Evolutionary conservation across 1,139 yeast genomes (phyloP), one percentile per base, ranked within the genome.

Genomic region (Pichia sp.): DNA sequence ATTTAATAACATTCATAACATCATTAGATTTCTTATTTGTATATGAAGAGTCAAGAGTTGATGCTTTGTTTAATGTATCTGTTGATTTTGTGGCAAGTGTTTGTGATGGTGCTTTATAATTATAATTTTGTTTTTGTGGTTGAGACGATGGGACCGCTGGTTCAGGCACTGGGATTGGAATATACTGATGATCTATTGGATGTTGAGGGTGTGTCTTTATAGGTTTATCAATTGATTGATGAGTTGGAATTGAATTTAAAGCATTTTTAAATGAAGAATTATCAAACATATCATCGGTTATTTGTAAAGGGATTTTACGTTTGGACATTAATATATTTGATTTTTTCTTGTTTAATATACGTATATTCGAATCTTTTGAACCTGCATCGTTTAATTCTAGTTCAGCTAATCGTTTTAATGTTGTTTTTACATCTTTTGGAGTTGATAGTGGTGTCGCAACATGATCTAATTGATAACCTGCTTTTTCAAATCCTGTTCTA

Each of bases 401-500:
- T 23, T 32, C 35, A 10, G 26, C 10, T 23, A 32, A 11, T 12
- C 23, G 35, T 23, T 32, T 32, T 32, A 32, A 32, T 23, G 35
- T 32, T 5, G 35, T 22, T 11, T 32, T 32, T 23, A 22, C 35
- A 32, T 32, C 35, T 6, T 7, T 32, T 22, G 35, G 35, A 10
- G 47, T 35, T 2, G 36, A 30, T 16, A 26, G 25, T 16, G 55
- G 50, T 3, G 52, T 39, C 5, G 39, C 37, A n/a, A 55, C 50
- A 42, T 59, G 61, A 39, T 58, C 59, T 49, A 59, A 39, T 31
- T 59, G 56, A 35, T 58, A 54, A 4, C 65, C 65, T 2, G 64
- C 64, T 45, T 61, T 61, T 45, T 61, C 65, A 46, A 60, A 61
- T 6, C 64, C 64, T 1, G 63, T 58, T 29, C 64, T 49, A 41